Conservation (phyloP, 2,329 filamentous ascomycete species). For the Fusarium globosum region DNA sequence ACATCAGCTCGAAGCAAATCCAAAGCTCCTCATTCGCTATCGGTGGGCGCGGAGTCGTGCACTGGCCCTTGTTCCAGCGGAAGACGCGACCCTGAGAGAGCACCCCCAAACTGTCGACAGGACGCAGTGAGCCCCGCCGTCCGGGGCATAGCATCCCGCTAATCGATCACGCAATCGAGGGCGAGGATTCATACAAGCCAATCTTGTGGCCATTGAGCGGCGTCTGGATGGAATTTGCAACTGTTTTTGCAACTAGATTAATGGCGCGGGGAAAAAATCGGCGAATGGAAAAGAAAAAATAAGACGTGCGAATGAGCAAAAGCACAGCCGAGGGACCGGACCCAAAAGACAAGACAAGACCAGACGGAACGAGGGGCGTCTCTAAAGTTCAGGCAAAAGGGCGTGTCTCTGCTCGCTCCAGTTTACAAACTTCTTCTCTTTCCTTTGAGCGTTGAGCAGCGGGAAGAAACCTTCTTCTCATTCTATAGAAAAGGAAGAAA, state of each 20-base stretch:
- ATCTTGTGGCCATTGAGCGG: conserved; percentile 30
- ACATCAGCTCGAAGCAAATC: conserved; percentile 38
- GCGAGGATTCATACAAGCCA: conserved; percentile 46
- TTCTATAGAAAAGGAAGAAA: conserved; percentile 37
- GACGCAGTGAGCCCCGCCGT: conserved; percentile 42
- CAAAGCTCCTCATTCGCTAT: conserved; percentile 42
- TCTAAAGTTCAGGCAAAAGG: conserved; percentile 22
- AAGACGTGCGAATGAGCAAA: conserved; percentile 40
- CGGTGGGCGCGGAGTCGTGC: conserved; percentile 40
- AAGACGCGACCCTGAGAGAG: conserved; percentile 37
- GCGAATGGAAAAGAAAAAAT: conserved; percentile 34
- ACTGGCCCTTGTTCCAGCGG: conserved; percentile 27
- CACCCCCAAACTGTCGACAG: conserved; percentile 30
- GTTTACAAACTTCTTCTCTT: conserved; percentile 37
- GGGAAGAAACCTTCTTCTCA: conserved; percentile 45
- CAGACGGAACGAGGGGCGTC: conserved; percentile 31
- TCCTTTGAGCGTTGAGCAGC: conserved; percentile 40
- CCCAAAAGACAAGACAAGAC: conserved; percentile 1
- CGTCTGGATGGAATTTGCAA: conserved; percentile 33
- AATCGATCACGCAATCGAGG: conserved; percentile 49
- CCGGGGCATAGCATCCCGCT: conserved; percentile 47
- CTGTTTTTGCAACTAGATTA: conserved; percentile 23
- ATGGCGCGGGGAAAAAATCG: conserved; percentile 46
- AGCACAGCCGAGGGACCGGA: conserved; percentile 37
- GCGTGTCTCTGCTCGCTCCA: conserved; percentile 33